phyloP scores from a whole-genome alignment of 1,284 basidiomycete genomes.

The Microbotryum saponariae region DNA sequence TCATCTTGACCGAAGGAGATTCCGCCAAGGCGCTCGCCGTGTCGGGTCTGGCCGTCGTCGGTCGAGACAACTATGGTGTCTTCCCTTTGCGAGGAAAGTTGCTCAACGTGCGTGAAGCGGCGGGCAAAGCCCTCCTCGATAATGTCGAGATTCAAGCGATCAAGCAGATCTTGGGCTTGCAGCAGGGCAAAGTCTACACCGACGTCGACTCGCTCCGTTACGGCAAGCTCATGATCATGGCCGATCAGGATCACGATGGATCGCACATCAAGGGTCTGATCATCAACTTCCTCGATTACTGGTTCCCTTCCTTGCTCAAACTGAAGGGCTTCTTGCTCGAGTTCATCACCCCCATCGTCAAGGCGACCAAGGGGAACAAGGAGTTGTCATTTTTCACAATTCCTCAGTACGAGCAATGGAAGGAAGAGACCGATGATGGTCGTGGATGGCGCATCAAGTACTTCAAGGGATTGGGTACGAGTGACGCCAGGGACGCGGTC shows the following conservation, averaged over 20 bases:
- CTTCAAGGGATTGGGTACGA: slow-evolving; percentile 99
- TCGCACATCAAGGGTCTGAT: slow-evolving; percentile 99
- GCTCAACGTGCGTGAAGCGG: slow-evolving; percentile 94
- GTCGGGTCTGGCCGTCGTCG: slow-evolving; percentile 87
- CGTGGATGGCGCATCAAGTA: slow-evolving; percentile 89
- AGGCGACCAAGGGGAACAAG: slow-evolving; percentile 76
- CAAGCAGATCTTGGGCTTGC: slow-evolving; percentile 95
- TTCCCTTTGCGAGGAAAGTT: slow-evolving; percentile 97
- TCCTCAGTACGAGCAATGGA: slow-evolving; percentile 93
- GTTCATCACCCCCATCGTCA: slow-evolving; percentile 97
- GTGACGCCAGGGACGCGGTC: slow-evolving; percentile 75
- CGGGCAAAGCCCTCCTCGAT: slow-evolving; percentile 93
- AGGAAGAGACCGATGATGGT: slow-evolving; percentile 67
- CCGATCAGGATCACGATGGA: slow-evolving; percentile 99
- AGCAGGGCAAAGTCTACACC: slow-evolving; percentile 84
- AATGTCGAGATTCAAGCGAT: slow-evolving; percentile 96
- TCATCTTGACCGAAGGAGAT: slow-evolving; percentile 98
- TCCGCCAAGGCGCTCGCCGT: slow-evolving; percentile 96
- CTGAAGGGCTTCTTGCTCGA: slow-evolving; percentile 91
- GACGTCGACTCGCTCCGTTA: slow-evolving; percentile 71
- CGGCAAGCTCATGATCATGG: slow-evolving; percentile 98
- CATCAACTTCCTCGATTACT: slow-evolving; percentile 97
- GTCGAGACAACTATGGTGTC: slow-evolving; percentile 93
- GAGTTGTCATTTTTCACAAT: slow-evolving; percentile 91
- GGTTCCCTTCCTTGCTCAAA: slow-evolving; percentile 89